Conservation (phyloP, 768 basidiomycete genomes). For the Amanita pseudoporphyria region DNA sequence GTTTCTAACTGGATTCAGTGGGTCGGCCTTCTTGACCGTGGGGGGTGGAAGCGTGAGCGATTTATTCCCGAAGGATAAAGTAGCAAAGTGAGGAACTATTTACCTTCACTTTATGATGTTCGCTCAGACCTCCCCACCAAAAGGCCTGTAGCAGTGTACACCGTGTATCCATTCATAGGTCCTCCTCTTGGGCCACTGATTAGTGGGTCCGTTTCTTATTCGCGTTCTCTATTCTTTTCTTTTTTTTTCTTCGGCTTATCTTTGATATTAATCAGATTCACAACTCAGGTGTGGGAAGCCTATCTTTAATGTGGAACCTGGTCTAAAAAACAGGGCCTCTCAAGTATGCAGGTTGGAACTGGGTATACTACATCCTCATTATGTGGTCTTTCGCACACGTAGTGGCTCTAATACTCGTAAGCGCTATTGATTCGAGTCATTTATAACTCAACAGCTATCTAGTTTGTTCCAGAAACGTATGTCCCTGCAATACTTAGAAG, state of each 20-base stretch:
- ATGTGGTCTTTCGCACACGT: slow-evolving; percentile 60
- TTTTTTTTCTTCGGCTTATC: not conserved
- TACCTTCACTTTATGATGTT: not conserved
- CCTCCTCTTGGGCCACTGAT: slow-evolving; percentile 48
- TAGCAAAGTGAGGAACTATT: slow-evolving; percentile 40
- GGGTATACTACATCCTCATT: slow-evolving; percentile 65
- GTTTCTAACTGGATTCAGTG: slow-evolving; percentile 45
- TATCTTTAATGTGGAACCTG: not conserved
- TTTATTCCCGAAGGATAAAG: slow-evolving; percentile 43
- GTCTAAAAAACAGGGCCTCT: not conserved
- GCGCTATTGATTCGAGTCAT: slow-evolving; percentile 9
- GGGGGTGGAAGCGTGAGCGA: slow-evolving; percentile 49
- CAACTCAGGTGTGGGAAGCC: slow-evolving; percentile 43
- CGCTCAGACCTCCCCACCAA: not conserved
- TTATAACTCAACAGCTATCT: not conserved
- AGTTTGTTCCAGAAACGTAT: slow-evolving; percentile 72
- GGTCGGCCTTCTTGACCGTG: slow-evolving; percentile 47
- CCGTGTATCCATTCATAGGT: slow-evolving; percentile 34
- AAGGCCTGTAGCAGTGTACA: not conserved
- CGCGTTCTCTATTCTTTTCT: no score
- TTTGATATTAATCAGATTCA: slow-evolving; percentile 34
- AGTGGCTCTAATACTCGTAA: slow-evolving; percentile 40
- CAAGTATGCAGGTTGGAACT: slow-evolving; percentile 55
- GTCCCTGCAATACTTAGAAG: slow-evolving; percentile 45
- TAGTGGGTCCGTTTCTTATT: slow-evolving; percentile 34